A percentile compares a stretch with the other conserved stretches of the same genome.
phyloP scores from a whole-genome alignment of 73 alveolate species.

The Tetrahymena malaccensis region DNA sequence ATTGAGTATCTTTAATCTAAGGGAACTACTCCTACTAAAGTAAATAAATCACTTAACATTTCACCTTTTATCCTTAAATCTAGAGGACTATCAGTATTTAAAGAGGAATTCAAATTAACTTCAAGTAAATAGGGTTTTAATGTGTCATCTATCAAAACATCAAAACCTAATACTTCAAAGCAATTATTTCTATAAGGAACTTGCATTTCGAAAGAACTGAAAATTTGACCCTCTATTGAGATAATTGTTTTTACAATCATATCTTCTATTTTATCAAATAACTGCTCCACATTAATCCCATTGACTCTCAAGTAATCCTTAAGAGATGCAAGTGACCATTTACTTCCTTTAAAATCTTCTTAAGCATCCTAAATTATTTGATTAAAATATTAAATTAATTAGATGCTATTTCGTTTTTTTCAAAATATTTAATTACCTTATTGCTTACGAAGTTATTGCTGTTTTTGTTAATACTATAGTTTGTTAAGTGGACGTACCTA shows the following conservation, averaged over 20 bases:
- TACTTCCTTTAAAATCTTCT: conserved; percentile 70
- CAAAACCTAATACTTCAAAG: conserved; percentile 78
- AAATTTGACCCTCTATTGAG: conserved; percentile 59
- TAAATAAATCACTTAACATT: conserved; percentile 74
- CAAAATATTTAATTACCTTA: conserved; percentile 5
- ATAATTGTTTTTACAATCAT: conserved; percentile 78
- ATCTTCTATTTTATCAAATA: conserved; percentile 63
- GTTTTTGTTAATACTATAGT: conserved; percentile 81
- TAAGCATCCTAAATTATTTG: conserved; percentile 27
- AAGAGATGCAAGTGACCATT: conserved; percentile 60
- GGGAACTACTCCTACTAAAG: conserved; percentile 76
- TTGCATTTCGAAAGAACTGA: conserved; percentile 61
- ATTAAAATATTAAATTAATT: not conserved
- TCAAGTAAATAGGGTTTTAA: conserved; percentile 88
- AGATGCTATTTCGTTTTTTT: not conserved
- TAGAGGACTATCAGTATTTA: conserved; percentile 75
- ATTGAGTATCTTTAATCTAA: conserved; percentile 29
- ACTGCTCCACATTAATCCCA: conserved; percentile 16
- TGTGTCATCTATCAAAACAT: conserved; percentile 74
- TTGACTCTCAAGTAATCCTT: conserved; percentile 28
- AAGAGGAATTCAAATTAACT: conserved; percentile 77
- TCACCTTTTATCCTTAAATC: conserved; percentile 81
- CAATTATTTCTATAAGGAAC: conserved; percentile 69
- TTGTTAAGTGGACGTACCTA: conserved; percentile 78
- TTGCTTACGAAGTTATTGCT: conserved; percentile 71